Base-by-base conservation (phyloP, 2,329 filamentous ascomycete genomes). In the Pyrenochaeta sp. region DNA sequence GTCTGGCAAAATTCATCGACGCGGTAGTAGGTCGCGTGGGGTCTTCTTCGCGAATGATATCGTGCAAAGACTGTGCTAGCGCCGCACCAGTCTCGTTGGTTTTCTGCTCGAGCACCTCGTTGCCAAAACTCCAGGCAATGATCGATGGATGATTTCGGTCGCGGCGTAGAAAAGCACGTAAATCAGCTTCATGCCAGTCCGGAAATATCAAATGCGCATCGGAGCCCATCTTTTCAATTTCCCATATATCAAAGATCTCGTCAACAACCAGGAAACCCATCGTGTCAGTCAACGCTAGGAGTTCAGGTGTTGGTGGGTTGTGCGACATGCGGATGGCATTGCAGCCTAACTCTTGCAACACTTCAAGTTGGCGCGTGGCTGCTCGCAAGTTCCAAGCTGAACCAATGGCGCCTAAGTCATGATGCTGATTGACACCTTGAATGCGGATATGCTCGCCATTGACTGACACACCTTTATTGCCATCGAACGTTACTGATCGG, bases 111-210 rank as follows among this genome's bases (percentile, higher is more conserved):
- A 72, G 63, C 1, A 85, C 75, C 64, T 85, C 83, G 63, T 86
- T 86, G 2, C 83, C 83, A 44, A 81, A 76, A 54, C 80, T 82
- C 83, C 83, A 85, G 1, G 74, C 73, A 23, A 82, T 72, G 18
- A 85, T 71, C 1, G 82, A 84, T 2, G 83, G 77, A 62, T 85
- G 82, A 60, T 85, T 85, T n/a, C 82, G 75, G 64, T 85, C 83
- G 7, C 83, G 79, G 4, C 82, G 77, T 14, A 85, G 60, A 51
- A 85, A 81, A 1, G 78, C 60, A 0, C 83, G 79, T 4, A 84
- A 72, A 49, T 85, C 82, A 0, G 81, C 72, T 68, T 85, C 82
- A 53, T 80, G 75, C 83, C 83, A 85, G 41, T 85, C 82, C 0
- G 68, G 27, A 51, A 83, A 85, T 53, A 85, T 78, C 14, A 80